These are phyloP conservation scores for Paraphaeosphaeria minitans DNA, from an alignment of 2,329 filamentous ascomycete genomes.

Conservation along the genomic window DNA sequence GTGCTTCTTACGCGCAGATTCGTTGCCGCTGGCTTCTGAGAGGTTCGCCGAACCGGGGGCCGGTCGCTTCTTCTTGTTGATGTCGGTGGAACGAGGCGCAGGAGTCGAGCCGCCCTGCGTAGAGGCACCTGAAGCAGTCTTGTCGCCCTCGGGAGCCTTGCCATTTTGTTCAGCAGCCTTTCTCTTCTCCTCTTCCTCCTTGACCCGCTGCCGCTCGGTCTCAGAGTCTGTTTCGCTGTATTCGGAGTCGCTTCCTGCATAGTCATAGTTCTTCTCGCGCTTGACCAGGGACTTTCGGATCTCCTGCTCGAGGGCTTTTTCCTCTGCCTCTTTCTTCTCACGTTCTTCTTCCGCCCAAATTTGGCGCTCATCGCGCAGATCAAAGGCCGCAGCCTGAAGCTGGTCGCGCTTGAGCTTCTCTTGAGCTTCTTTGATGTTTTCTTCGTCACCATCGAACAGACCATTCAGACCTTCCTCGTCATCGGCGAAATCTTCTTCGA, in stretches of 20 bases:
- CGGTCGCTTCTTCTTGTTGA: slow-evolving; percentile 73
- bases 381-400: slow-evolving; percentile 85
- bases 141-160: slow-evolving; percentile 53
- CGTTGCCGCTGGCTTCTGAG: slow-evolving; percentile 90
- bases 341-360: slow-evolving; percentile 70
- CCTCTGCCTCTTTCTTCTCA: slow-evolving; percentile 70
- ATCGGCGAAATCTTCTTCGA: slow-evolving; percentile 77
- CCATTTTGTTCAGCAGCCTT: slow-evolving; percentile 55
- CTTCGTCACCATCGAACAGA: slow-evolving; percentile 51
- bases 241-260: slow-evolving; percentile 75
- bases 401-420: slow-evolving; percentile 75
- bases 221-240: slow-evolving; percentile 61
- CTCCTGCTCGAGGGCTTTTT: slow-evolving; percentile 74
- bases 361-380: slow-evolving; percentile 58
- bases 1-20: slow-evolving; percentile 78
- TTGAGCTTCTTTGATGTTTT: slow-evolving; percentile 67
- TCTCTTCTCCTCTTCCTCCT: slow-evolving; percentile 57
- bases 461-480: slow-evolving; percentile 68
- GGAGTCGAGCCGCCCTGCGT: slow-evolving; percentile 74
- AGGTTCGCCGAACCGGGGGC: slow-evolving; percentile 84
- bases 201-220: slow-evolving; percentile 64
- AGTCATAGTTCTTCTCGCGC: slow-evolving; percentile 84
- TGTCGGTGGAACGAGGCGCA: slow-evolving; percentile 56
- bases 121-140: slow-evolving; percentile 59
- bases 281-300: slow-evolving; percentile 82